Base-by-base conservation (phyloP, 2,329 filamentous ascomycete species). In the Scleromitrula shiraiana region DNA sequence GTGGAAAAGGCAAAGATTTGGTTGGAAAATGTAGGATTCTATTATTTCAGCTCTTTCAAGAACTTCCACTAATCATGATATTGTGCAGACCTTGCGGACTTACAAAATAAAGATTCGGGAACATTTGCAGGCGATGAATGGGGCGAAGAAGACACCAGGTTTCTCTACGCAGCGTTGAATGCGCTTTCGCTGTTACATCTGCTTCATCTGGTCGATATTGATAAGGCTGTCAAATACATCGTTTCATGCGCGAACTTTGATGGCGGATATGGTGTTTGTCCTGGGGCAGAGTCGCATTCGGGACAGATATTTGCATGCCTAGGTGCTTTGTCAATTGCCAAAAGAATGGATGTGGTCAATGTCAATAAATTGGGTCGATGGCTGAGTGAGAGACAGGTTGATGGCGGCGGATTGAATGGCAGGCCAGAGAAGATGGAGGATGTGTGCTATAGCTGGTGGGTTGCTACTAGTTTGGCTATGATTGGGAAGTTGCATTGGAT, bases 361-460 rank as follows among this genome's bases (percentile, higher is more conserved):
- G 77, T 77, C 52, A 88, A 95, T 63, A 85, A 84, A 58, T 72
- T 97, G 4, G 90, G 83, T 15, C 79, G 81, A 41, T 98, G 93
- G 93, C 73, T 98, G 46, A 95, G 89, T 66, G 93, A 98, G 68
- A 78, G 93, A 53, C 93, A 98, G 65, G 73, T 95, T 23, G 78
- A 87, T 8, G 83, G 83, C 40, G 93, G 93, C 24, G 93, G 93
- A 0, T 71, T 98, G 42, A 98, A 98, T 64, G 93, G 93, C 2
- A 78, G 93, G 41, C 93, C 93, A 0, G 93, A 97, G 69, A 98
- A 98, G 72, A 71, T 86, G 53, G 91, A 95, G 64, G 93, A 98
- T 65, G 91, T 95, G 12, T 98, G 93, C 70, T 98, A 98, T 69
- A 95, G 88, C 65, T 98, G 93, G 93, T 98, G 93, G 93, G 93